Evolutionary conservation across 306 rosid species (phyloP).

Genomic region (Castanea mollissima): DNA sequence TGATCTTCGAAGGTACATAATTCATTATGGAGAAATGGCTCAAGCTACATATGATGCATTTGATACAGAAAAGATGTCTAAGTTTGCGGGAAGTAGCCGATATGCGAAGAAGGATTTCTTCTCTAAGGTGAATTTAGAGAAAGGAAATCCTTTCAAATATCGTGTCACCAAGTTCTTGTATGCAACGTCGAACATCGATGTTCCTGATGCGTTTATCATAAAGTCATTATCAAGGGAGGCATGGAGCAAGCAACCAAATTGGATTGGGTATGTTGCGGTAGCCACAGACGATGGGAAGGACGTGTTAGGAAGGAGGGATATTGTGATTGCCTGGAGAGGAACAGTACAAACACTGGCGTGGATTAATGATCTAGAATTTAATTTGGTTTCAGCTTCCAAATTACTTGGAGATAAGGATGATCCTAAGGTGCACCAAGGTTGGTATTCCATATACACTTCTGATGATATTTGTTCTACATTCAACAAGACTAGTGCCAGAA

Average conservation of each 20-base stretch:
- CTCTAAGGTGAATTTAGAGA: no score
- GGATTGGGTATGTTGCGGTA: slow-evolving; percentile 59
- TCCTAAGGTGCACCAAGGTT: slow-evolving; percentile 68
- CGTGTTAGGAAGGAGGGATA: slow-evolving; percentile 45
- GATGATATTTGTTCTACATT: slow-evolving; percentile 51
- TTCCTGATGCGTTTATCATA: slow-evolving; percentile 36
- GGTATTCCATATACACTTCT: slow-evolving; percentile 78
- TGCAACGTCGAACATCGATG: slow-evolving; percentile 46
- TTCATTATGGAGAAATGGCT: slow-evolving; percentile 66
- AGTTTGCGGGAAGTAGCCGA: slow-evolving; percentile 47
- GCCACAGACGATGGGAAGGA: slow-evolving; percentile 42
- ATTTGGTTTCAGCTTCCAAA: slow-evolving; percentile 42
- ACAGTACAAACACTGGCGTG: slow-evolving; percentile 44
- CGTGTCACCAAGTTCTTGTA: slow-evolving; percentile 55
- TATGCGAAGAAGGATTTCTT: no score
- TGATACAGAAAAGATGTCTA: slow-evolving; percentile 47
- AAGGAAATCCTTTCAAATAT: slow-evolving; percentile 34
- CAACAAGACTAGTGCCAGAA: slow-evolving; percentile 6
- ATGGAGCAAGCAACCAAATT: slow-evolving; percentile 50
- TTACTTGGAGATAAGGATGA: slow-evolving; percentile 41
- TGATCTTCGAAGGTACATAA: slow-evolving; percentile 55
- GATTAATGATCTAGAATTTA: slow-evolving; percentile 58
- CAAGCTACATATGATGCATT: slow-evolving; percentile 71
- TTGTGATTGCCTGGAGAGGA: slow-evolving; percentile 58
- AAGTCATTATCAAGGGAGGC: slow-evolving; percentile 44